Base-by-base conservation (phyloP, 306 rosid species). In the Cicer cuneatum region DNA sequence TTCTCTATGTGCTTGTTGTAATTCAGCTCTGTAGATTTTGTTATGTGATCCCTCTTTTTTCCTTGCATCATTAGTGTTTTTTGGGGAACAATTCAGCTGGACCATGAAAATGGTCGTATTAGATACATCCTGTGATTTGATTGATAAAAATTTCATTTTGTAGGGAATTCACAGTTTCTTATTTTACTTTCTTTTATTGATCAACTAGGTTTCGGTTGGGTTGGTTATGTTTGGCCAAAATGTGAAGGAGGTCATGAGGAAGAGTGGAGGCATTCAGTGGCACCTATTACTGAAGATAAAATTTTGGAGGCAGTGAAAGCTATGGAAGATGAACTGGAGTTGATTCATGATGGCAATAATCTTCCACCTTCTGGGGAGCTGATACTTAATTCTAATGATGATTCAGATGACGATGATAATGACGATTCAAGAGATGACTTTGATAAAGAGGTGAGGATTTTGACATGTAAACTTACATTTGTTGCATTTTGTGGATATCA, bases 221-320 rank as follows among this genome's bases (percentile, higher is more conserved):
- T 77, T 63, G 99, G 99, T 72, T 81, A 90, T 83, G 74, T 95
- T 66, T 95, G 99, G 99, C 81, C 96, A 76, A 84, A 82, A 75
- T 87, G 86, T 86, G 99, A 95, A 82, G 98, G 90, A 65, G 86
- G 89, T 68, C 80, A 78, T 10, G 99, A 95, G 80, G 98, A 95
- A 80, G 96, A 90, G 82, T 95, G 98, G 99, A 89, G 87, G 90
- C 99, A 95, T 76, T 95, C 99, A 49, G 93, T 95, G 79, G 99
- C 99, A 3, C 97, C 93, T 60, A 85, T 95, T 83, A 94, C 98
- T 62, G 85, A 87, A 24, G 91, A 92, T 84, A 95, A 89, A 83
- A 84, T 92, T 74, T 85, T 82, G 10, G 93, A 89, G 87, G 85
- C 78, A 59, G 67, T 83, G 70, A 80, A 83, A 78, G 81, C 82